phyloP scores from a whole-genome alignment of 352 stramenopile species.

The Globisporangium heterothallicum region DNA sequence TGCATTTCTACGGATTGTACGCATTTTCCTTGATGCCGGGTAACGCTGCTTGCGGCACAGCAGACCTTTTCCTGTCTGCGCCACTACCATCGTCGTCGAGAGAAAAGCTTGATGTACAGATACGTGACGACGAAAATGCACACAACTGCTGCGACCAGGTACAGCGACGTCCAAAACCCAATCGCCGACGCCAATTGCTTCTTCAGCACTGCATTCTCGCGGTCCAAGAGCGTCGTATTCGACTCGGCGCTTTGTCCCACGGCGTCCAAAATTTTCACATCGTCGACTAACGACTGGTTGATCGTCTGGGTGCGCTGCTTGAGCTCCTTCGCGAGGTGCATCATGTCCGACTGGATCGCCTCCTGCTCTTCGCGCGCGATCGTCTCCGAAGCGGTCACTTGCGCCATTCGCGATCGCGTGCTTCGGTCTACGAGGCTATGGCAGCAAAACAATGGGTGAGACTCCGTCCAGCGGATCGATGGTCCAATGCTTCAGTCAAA shows the following conservation, averaged over 20 bases:
- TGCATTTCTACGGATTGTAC: too few relatives aligned
- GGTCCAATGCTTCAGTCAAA: too few relatives aligned
- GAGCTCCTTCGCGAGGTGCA: constrained; percentile 59
- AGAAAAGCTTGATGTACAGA: constrained; percentile 81
- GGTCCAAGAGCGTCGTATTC: constrained; percentile 52
- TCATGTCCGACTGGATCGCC: constrained; percentile 69
- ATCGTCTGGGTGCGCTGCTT: constrained; percentile 73
- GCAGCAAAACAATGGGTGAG: too few relatives aligned
- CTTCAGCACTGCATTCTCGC: constrained; percentile 57
- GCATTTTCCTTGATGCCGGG: too few relatives aligned
- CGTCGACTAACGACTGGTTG: constrained; percentile 61
- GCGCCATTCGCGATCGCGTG: constrained; percentile 11
- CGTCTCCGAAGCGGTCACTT: constrained; percentile 30
- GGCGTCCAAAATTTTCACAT: constrained; percentile 71
- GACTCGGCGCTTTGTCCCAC: constrained; percentile 66
- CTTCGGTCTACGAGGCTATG: constrained; percentile 32
- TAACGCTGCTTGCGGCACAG: too few relatives aligned
- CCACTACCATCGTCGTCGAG: constrained; percentile 39
- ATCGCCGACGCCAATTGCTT: constrained; percentile 66
- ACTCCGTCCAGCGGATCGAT: too few relatives aligned
- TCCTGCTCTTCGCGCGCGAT: constrained; percentile 60
- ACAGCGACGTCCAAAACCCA: constrained; percentile 69
- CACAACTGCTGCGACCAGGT: constrained; percentile 52
- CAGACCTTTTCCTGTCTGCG: too few relatives aligned
- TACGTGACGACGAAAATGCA: constrained; percentile 66